Percentiles rank a stretch among this genome's conserved stretches.
phyloP scores from a whole-genome alignment of 2,329 filamentous ascomycete genomes.

The Talaromyces verruculosus region DNA sequence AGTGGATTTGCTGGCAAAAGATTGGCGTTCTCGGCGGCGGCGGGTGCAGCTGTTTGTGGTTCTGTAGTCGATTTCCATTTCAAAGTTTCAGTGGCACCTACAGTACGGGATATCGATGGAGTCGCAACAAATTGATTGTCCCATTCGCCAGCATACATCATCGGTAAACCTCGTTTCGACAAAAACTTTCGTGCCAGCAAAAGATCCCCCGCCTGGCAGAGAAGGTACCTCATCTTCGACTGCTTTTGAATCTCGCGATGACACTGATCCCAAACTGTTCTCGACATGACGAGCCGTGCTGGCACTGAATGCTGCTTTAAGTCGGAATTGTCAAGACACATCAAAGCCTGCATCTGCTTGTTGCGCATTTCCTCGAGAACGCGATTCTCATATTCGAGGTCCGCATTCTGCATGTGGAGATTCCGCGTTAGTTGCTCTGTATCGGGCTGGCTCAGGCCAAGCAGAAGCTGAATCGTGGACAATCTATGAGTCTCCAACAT shows the following conservation, averaged over 20 bases:
- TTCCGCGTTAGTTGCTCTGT: slow-evolving; percentile 24
- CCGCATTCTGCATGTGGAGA: slow-evolving; percentile 27
- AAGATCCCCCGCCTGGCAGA: slow-evolving; percentile 35
- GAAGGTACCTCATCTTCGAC: slow-evolving; percentile 28
- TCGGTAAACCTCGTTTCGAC: slow-evolving; percentile 31
- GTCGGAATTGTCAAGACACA: slow-evolving; percentile 36
- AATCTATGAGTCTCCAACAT: slow-evolving; percentile 29
- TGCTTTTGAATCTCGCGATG: slow-evolving; percentile 21
- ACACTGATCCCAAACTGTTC: slow-evolving; percentile 27
- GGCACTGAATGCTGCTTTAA: slow-evolving; percentile 28
- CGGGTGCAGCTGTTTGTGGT: not conserved
- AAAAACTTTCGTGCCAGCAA: slow-evolving; percentile 34
- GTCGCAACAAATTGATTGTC: slow-evolving; percentile 28
- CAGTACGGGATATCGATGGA: not conserved
- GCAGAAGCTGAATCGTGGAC: slow-evolving; percentile 25
- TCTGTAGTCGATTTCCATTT: slow-evolving; percentile 9
- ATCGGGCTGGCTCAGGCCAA: slow-evolving; percentile 31
- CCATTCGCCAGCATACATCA: slow-evolving; percentile 37
- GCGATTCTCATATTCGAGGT: slow-evolving; percentile 32
- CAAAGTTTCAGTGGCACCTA: not conserved
- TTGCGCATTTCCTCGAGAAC: slow-evolving; percentile 35
- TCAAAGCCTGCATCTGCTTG: slow-evolving; percentile 35
- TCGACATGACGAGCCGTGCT: slow-evolving; percentile 31
- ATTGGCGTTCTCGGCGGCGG: too few species aligned
- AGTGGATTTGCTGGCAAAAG: not conserved